phyloP scores from a whole-genome alignment of 2,329 filamentous ascomycete species.

The Xylariomycetidae sp. region DNA sequence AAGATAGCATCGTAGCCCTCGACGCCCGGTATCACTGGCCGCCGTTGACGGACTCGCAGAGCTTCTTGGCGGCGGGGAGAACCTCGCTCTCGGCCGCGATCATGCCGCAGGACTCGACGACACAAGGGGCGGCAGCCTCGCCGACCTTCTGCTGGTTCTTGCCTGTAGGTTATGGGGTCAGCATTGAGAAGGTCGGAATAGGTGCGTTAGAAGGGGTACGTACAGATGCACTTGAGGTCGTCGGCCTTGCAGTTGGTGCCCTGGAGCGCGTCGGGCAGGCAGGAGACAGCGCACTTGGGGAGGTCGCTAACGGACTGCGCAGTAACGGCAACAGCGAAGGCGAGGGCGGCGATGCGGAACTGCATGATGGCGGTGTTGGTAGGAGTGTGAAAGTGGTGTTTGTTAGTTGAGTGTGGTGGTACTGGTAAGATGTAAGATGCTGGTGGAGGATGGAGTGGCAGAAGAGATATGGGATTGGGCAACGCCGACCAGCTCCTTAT shows the following conservation, averaged over 20 bases:
- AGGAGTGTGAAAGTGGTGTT: too few species aligned
- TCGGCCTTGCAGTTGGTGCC: slow-evolving; percentile 12
- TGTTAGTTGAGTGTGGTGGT: background rate
- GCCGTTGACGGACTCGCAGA: too few species aligned
- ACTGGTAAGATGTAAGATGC: background rate
- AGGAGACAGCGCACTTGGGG: slow-evolving; percentile 17
- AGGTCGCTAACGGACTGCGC: slow-evolving; percentile 19
- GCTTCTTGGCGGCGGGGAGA: background rate
- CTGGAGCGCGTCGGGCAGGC: slow-evolving; percentile 14
- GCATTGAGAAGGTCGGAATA: background rate
- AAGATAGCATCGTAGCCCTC: too few species aligned
- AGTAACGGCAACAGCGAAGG: slow-evolving; percentile 14
- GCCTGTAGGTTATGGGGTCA: background rate
- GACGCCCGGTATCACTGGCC: too few species aligned
- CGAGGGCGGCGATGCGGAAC: slow-evolving; percentile 15
- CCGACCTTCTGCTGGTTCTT: background rate
- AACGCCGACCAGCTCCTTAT: background rate
- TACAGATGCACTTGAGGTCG: slow-evolving; percentile 23
- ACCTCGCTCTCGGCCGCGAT: background rate
- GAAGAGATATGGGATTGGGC: slow-evolving; percentile 5
- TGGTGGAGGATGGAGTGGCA: slow-evolving; percentile 4
- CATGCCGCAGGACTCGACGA: background rate
- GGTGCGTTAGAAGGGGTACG: too few species aligned
- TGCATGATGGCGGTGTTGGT: slow-evolving; percentile 21
- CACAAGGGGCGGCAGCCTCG: background rate